phyloP scores from a whole-genome alignment of 805 yeast genomes.

The Alloascoidea hylecoeti region DNA sequence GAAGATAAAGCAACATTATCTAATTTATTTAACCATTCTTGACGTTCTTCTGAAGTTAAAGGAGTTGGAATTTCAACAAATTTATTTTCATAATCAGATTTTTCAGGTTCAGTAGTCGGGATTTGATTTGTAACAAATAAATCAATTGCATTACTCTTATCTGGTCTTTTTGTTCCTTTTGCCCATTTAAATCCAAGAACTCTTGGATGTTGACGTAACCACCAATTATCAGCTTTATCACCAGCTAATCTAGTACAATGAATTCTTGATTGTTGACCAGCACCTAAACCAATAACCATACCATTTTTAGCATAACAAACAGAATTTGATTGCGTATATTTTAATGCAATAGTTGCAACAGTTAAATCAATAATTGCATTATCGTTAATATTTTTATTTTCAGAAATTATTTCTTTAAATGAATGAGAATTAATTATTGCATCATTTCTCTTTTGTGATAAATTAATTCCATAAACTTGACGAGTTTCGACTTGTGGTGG shows the following conservation, averaged over 20 bases:
- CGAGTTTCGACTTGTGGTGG: constrained; percentile 79
- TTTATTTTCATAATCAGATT: constrained; percentile 81
- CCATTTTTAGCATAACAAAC: constrained; percentile 98
- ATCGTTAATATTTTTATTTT: constrained; percentile 76
- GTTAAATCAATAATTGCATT: constrained; percentile 90
- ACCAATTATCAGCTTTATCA: constrained; percentile 99
- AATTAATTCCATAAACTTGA: constrained; percentile 90
- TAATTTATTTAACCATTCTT: constrained; percentile 73
- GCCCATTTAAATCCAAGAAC: constrained; percentile 94
- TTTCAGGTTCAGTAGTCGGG: constrained; percentile 87
- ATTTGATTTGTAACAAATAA: constrained; percentile 84
- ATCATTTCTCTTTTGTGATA: constrained; percentile 96
- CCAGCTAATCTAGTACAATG: constrained; percentile 99
- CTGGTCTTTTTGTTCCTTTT: constrained; percentile 96
- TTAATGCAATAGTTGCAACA: constrained; percentile 93
- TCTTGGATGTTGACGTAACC: constrained; percentile 97
- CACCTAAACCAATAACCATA: constrained; percentile 98
- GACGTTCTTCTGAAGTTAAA: constrained; percentile 68
- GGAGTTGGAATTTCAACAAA: constrained; percentile 78
- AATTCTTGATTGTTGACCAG: constrained; percentile 98
- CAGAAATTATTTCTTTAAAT: constrained; percentile 83
- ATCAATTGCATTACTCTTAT: constrained; percentile 96
- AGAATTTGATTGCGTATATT: constrained; percentile 97
- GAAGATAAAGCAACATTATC: constrained; percentile 84
- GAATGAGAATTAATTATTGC: constrained; percentile 86